Evolutionary conservation across 345 rosid species (phyloP).

Genomic region (Rhodamnia argentea): DNA sequence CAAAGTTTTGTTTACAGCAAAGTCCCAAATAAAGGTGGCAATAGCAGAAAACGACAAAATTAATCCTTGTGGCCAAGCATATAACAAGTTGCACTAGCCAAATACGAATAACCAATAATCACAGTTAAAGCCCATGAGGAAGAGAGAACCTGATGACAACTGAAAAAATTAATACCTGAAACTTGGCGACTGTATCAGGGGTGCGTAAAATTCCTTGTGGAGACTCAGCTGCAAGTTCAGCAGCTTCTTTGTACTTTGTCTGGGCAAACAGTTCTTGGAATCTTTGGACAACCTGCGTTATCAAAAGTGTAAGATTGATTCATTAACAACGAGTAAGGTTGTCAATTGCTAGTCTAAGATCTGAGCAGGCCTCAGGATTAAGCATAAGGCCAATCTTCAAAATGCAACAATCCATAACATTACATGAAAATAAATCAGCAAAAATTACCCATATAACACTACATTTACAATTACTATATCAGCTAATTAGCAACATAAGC

Average conservation of each 20-base stretch:
- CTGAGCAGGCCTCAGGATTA: not conserved
- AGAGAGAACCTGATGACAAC: not conserved
- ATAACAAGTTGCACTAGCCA: not conserved
- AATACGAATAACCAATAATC: not conserved
- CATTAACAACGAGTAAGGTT: not conserved
- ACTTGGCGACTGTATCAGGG: slow-evolving; percentile 93
- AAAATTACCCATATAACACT: not conserved
- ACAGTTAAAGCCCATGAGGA: not conserved
- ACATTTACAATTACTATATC: not conserved
- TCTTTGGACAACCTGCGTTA: slow-evolving; percentile 78
- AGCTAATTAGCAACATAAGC: not conserved
- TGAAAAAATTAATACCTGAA: slow-evolving; percentile 52
- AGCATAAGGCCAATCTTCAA: not conserved
- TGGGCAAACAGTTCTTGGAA: slow-evolving; percentile 97
- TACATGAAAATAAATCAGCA: not conserved
- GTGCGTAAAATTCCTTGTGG: slow-evolving; percentile 97
- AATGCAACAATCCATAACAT: not conserved
- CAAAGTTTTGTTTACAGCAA: not conserved
- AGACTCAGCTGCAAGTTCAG: slow-evolving; percentile 99
- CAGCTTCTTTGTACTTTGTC: slow-evolving; percentile 98
- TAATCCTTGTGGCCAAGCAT: not conserved
- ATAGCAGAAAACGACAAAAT: not conserved
- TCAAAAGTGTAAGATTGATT: not conserved
- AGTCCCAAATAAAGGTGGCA: not conserved
- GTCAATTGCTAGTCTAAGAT: not conserved